These are phyloP conservation scores for Echinosophora koreensis DNA, from an alignment of 306 rosid genomes.

Conservation along the genomic window DNA sequence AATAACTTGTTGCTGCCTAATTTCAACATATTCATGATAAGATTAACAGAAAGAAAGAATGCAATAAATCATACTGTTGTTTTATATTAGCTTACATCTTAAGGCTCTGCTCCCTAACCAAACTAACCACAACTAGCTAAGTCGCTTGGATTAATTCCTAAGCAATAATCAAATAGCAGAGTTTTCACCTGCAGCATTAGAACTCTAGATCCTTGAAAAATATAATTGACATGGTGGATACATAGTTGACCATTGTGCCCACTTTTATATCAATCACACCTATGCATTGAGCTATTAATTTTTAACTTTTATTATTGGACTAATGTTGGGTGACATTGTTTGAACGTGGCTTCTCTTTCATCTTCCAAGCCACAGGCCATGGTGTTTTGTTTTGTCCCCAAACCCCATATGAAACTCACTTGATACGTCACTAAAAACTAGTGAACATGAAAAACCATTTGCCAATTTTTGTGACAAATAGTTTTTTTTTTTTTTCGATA, in stretches of 20 bases:
- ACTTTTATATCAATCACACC: neutral
- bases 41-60: conserved; percentile 30
- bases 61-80: conserved; percentile 4
- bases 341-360: conserved; percentile 1
- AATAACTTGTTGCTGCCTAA: neutral
- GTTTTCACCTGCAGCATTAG: conserved; percentile 32
- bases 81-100: conserved; percentile 47
- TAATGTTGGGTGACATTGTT: neutral
- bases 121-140: conserved; percentile 38
- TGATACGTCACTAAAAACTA: conserved; percentile 41
- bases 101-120: conserved; percentile 32
- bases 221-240: neutral
- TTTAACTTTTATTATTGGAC: neutral
- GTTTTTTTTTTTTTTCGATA: no score
- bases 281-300: neutral
- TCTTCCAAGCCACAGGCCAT: conserved; percentile 6
- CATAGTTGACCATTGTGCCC: conserved; percentile 21
- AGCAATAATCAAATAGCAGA: conserved; percentile 42
- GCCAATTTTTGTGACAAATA: conserved; percentile 48
- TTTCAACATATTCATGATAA: conserved; percentile 45
- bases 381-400: conserved; percentile 6
- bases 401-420: conserved; percentile 38
- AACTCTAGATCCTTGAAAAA: neutral
- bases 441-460: conserved; percentile 47
- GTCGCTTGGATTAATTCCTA: conserved; percentile 45